Percentiles rank a stretch among this genome's conserved stretches.
Evolutionary conservation across 2,329 filamentous ascomycete genomes (phyloP).

Genomic region (Ciborinia camelliae): DNA sequence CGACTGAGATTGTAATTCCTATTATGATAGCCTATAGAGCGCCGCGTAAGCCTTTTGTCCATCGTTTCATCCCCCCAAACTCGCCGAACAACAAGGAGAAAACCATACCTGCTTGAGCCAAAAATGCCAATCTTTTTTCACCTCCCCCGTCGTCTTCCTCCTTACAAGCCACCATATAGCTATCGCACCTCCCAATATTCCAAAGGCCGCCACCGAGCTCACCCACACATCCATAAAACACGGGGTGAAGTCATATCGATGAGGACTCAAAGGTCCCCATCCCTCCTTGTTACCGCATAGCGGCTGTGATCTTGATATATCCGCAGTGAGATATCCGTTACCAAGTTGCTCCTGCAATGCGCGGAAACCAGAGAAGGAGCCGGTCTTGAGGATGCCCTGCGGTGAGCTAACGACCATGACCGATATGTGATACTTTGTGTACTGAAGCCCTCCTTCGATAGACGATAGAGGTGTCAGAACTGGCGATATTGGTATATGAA

Average conservation of each 20-base stretch:
- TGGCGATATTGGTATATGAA: slow-evolving; percentile 8
- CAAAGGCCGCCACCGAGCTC: slow-evolving; percentile 71
- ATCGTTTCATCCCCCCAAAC: slow-evolving; percentile 18
- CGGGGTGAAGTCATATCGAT: slow-evolving; percentile 90
- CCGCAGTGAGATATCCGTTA: slow-evolving; percentile 55
- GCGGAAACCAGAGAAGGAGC: slow-evolving; percentile 59
- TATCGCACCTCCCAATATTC: slow-evolving; percentile 70
- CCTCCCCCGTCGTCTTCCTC: slow-evolving; percentile 62
- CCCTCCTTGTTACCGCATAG: slow-evolving; percentile 88
- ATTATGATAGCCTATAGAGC: slow-evolving; percentile 51
- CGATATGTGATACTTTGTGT: slow-evolving; percentile 18
- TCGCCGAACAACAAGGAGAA: slow-evolving; percentile 19
- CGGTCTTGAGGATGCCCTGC: slow-evolving; percentile 42
- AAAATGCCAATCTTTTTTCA: slow-evolving; percentile 86
- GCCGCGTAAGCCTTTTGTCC: slow-evolving; percentile 17
- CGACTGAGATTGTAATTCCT: slow-evolving; percentile 54
- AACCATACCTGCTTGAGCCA: slow-evolving; percentile 79
- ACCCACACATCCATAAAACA: slow-evolving; percentile 96
- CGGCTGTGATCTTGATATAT: slow-evolving; percentile 51
- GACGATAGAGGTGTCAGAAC: slow-evolving; percentile 23
- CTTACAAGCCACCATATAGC: slow-evolving; percentile 78
- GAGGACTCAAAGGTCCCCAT: slow-evolving; percentile 88
- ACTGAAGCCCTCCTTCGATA: slow-evolving; percentile 21
- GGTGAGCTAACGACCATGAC: slow-evolving; percentile 26
- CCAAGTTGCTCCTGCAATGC: slow-evolving; percentile 48